Base-by-base conservation (phyloP, 2,329 filamentous ascomycete genomes). In the Phyllosticta citribraziliensis region DNA sequence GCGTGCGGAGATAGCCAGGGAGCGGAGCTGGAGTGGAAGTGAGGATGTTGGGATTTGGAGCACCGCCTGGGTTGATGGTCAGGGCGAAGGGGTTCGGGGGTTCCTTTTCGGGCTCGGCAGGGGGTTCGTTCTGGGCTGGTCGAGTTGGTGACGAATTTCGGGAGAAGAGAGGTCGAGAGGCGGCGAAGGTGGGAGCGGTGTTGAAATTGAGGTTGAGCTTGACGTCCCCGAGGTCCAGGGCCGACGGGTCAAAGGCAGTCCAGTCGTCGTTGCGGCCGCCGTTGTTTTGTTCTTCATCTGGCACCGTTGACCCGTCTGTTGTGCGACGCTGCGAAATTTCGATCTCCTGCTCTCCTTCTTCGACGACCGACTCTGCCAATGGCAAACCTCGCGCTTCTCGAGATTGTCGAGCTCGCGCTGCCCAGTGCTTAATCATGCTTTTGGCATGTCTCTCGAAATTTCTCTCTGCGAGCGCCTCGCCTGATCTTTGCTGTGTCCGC, bases 351-450 rank as follows among this genome's bases (percentile, higher is more conserved):
- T 63, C 64, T 2, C 61, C 61, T 40, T 59, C 63, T 19, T 61
- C 64, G 61, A 66, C 19, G 60, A 63, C 40, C 62, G 24, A 54
- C 53, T 35, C 64, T 10, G 60, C 60, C 14, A 64, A 10, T 25
- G 51, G n/a, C 19, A 54, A 12, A 54, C 69, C 62, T n/a, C 65
- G 64, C 2, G 67, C 67, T 20, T 64, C 50, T 47, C 69, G 62
- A 2, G 52, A 62, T 27, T 72, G 69, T 1, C 68, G 60, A 64
- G 79, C 74, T 58, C 76, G 78, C 17, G 79, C 77, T 12, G 74
- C 67, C 83, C 83, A 86, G 63, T 80, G 78, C 24, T 79, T 74
- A 56, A 86, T 70, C 74, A 85, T 81, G 30, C 77, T 77, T 61
- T 80, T 76, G 27, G 79, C 72, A 68, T 85, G 83, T 64, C 81